phyloP scores from a whole-genome alignment of 768 basidiomycete species.

The Paxillus involutus region DNA sequence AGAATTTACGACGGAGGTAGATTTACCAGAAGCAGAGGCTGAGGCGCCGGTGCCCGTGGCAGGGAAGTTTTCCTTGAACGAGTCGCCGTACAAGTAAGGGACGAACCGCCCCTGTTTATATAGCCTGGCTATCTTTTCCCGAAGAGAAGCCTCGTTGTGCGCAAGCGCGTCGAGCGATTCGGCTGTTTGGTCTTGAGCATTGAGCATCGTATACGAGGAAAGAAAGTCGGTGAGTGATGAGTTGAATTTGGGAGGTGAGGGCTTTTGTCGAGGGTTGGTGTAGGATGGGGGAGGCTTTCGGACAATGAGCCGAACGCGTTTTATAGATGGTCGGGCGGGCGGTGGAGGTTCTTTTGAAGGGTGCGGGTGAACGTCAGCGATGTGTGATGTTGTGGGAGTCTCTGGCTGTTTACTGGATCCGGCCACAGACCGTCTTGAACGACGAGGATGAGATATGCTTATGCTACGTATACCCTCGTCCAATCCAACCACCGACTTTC shows the following conservation, averaged over 20 bases:
- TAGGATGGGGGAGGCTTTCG: slow-evolving; percentile 58
- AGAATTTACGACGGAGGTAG: slow-evolving; percentile 7
- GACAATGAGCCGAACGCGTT: slow-evolving; percentile 66
- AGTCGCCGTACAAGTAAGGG: slow-evolving; percentile 36
- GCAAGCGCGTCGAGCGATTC: slow-evolving; percentile 39
- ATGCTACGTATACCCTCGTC: slow-evolving; percentile 4
- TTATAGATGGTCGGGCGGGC: slow-evolving; percentile 37
- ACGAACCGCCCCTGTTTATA: slow-evolving; percentile 47
- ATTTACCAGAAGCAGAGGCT: neutral
- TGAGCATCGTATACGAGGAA: slow-evolving; percentile 57
- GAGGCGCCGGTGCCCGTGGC: neutral
- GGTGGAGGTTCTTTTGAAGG: neutral
- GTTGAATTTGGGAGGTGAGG: slow-evolving; percentile 49
- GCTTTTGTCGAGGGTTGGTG: slow-evolving; percentile 69
- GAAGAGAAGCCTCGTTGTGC: slow-evolving; percentile 41
- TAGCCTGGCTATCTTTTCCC: slow-evolving; percentile 44
- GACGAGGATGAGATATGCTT: slow-evolving; percentile 8
- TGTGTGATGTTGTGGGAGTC: slow-evolving; percentile 1
- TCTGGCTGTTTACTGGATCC: slow-evolving; percentile 3
- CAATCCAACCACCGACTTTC: slow-evolving; percentile 13
- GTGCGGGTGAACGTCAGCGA: neutral
- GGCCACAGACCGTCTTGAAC: slow-evolving; percentile 20
- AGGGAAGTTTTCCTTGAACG: slow-evolving; percentile 3
- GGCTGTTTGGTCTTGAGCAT: slow-evolving; percentile 47
- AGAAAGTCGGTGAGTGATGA: slow-evolving; percentile 59